Evolutionary conservation across 768 basidiomycete genomes (phyloP), one percentile per base, ranked within the genome.

Genomic region (Chlorophyllum brunneum): DNA sequence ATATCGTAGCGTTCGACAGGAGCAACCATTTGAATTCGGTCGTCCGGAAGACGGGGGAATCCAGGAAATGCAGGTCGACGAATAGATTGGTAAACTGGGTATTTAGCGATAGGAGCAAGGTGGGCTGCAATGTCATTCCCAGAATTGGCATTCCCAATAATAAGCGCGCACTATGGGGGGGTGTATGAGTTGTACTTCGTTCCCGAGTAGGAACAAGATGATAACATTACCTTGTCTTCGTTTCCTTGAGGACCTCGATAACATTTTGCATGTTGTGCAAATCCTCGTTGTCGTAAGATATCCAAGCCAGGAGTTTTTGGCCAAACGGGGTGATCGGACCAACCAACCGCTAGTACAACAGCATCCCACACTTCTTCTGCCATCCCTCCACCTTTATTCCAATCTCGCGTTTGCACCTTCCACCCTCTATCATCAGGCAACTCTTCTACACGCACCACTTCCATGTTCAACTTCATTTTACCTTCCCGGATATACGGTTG

Each of bases 71-170:
- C 68, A 9, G 69, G 64, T 0, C 74, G 69, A 2, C 79, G 75
- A 22, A 72, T 69, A 10, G 74, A 77, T 39, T 79, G 74, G 55
- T 74, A 75, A 0, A 80, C 67, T 4, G 79, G 78, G 1, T 63
- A 54, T 30, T 63, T 54, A 0, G 69, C 69, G 11, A 77, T 61
- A 0, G 67, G 51, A 0, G 67, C 69, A 0, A 80, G 65, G 30
- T 79, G 77, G 1, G 74, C 70, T 0, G 75, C 74, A 33, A 80
- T 75, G 43, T 81, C 79, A 56, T 81, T 81, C 30, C 70, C 68
- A 1, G 79, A 80, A 44, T 79, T 77, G 16, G 75, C 79, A 20
- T 79, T 80, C 9, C 75, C 79, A 3, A 80, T 61, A 8, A 81
- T 67, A 0, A 78, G 66, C 18, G 72, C 66, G 15, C 71, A 70